Base-by-base conservation (phyloP, 2,329 filamentous ascomycete genomes). In the Pseudophaeomoniella oleicola region DNA sequence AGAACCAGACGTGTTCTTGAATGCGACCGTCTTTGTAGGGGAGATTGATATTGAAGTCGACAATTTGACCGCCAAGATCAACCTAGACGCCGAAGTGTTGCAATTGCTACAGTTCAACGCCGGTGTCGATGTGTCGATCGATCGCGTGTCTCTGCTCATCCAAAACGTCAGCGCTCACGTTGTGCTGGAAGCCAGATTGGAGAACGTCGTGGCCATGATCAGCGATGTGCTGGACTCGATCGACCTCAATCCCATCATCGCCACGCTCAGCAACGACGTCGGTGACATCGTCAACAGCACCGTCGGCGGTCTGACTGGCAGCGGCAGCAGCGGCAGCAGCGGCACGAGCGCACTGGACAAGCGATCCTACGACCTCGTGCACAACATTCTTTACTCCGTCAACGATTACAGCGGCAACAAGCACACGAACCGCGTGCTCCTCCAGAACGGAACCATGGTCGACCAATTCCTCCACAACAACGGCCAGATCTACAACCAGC, bases 61-160 rank as follows among this genome's bases (percentile, higher is more conserved):
- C 40, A 75, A 76, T 46, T 60, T 76, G 38, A 72, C 69, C 1
- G 72, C 72, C 9, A 72, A 74, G 48, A 63, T 74, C 52, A 76
- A 73, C 48, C 59, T 75, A 19, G 69, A 73, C 41, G 70, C 69
- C 4, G 66, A 73, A 49, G 71, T 76, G 6, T 59, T 75, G 30
- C 63, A 66, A 42, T 59, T 77, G 32, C 64, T 77, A 32, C 57
- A 66, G 39, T 75, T 77, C 61, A 73, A 67, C 44, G 73, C 73
- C 2, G 73, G 72, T 32, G 72, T 78, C 27, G 68, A 72, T 48
- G 61, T 69, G 2, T 67, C 62, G 35, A 70, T 77, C 55, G 66
- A 73, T 46, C 60, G 66, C 34, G 72, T 78, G 32, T 53, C 59
- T 30, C 59, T 76, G 9, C 57, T 57, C 12, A 76, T 76, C 47